A percentile compares a stretch with the other conserved stretches of the same genome.
phyloP scores from a whole-genome alignment of 257 asterid species.

The Jaltomata sinuosa region DNA sequence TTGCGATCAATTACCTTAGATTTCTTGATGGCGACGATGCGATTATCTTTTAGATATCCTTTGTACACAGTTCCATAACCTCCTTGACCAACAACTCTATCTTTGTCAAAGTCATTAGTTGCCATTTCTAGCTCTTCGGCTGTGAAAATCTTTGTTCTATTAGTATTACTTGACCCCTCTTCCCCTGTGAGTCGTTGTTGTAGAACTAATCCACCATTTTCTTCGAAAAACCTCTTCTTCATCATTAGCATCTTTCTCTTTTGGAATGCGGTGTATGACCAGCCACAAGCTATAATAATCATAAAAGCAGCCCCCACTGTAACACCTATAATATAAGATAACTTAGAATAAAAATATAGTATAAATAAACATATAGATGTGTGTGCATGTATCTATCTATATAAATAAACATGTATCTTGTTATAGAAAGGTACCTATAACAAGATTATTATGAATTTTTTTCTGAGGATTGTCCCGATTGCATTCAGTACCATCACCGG shows the following conservation, averaged over 20 bases:
- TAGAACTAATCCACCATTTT: not conserved
- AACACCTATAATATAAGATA: not conserved
- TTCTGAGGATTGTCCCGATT: not conserved
- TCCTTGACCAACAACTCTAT: not conserved
- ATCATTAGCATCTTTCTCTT: not conserved
- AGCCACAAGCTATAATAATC: not conserved
- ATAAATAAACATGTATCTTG: too few species aligned
- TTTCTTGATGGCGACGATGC: not conserved
- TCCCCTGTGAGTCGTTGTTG: not conserved
- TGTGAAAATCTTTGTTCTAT: not conserved
- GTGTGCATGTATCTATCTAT: too few species aligned
- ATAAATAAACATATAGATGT: too few species aligned
- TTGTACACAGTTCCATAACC: constrained; percentile 5
- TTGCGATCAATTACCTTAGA: not conserved
- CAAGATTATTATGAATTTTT: not conserved
- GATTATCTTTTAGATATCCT: not conserved
- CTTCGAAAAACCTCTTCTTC: not conserved
- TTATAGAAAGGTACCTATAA: not conserved
- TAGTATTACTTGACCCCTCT: not conserved
- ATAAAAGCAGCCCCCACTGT: not conserved
- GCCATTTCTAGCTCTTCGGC: not conserved
- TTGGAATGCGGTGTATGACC: not conserved
- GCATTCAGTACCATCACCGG: constrained; percentile 15
- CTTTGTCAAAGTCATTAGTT: not conserved
- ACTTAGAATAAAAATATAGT: not conserved